These are phyloP conservation scores for Boletus edulis DNA, from an alignment of 768 basidiomycete genomes.

Conservation along the genomic window DNA sequence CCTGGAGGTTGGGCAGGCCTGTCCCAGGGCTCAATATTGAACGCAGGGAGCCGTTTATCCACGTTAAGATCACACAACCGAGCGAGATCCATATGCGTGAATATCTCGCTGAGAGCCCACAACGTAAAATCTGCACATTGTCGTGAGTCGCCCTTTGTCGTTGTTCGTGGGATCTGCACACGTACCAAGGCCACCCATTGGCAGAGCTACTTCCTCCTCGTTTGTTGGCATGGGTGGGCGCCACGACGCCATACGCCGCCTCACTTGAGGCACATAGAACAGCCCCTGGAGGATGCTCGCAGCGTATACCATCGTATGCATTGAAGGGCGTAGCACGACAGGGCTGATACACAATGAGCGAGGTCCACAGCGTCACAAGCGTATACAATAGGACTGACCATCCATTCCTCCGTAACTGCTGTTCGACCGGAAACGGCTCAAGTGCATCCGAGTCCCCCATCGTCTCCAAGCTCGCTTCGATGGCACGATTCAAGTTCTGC, in stretches of 20 bases:
- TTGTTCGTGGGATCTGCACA: constrained; percentile 15
- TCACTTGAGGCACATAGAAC: constrained; percentile 71
- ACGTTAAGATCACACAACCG: constrained; percentile 55
- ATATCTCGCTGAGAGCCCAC: constrained; percentile 62
- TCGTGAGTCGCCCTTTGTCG: neutral
- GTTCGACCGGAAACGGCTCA: constrained; percentile 51
- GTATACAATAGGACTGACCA: constrained; percentile 41
- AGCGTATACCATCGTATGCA: constrained; percentile 51
- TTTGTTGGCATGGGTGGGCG: constrained; percentile 23
- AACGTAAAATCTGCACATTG: constrained; percentile 42
- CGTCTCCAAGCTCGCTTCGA: constrained; percentile 63
- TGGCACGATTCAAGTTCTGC: constrained; percentile 63
- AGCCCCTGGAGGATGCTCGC: constrained; percentile 54
- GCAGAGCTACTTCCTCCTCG: constrained; percentile 21
- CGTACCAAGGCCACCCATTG: constrained; percentile 37
- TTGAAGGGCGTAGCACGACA: constrained; percentile 61
- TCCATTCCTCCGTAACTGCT: constrained; percentile 53
- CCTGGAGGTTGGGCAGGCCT: constrained; percentile 37
- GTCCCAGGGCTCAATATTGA: constrained; percentile 42
- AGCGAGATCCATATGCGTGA: constrained; percentile 68
- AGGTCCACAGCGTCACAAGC: neutral
- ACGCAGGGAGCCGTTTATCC: constrained; percentile 45
- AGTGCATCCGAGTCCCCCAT: constrained; percentile 48
- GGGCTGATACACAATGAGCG: constrained; percentile 45
- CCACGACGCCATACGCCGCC: constrained; percentile 41